A percentile compares a stretch with the other conserved stretches of the same genome.
Evolutionary conservation across 1,139 yeast species (phyloP).

Genomic region (Eremothecium gossypii): DNA sequence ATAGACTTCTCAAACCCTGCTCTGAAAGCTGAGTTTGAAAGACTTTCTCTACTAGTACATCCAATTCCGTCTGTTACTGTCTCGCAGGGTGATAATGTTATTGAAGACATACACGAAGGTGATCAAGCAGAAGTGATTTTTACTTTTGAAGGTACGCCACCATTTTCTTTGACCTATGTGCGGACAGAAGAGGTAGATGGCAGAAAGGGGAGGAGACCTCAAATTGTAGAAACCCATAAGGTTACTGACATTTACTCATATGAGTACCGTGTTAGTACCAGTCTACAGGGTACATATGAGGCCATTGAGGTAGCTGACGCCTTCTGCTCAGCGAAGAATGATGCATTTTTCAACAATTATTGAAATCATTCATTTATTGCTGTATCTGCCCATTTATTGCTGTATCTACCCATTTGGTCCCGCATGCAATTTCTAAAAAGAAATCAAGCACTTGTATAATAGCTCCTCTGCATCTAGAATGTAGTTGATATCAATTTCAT

Average conservation of each 20-base stretch:
- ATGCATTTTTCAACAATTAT: constrained; percentile 23
- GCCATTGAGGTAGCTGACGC: constrained; percentile 82
- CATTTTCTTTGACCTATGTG: constrained; percentile 49
- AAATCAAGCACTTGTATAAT: constrained; percentile 2
- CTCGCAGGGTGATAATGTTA: constrained; percentile 64
- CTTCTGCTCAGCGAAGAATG: constrained; percentile 48
- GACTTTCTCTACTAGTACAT: constrained; percentile 49
- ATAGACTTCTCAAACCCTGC: constrained; percentile 45
- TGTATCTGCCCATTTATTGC: neutral
- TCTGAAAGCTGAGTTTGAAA: constrained; percentile 32
- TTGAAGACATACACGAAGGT: constrained; percentile 84
- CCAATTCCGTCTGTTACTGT: constrained; percentile 89
- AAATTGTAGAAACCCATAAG: constrained; percentile 68
- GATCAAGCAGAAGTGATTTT: constrained; percentile 67
- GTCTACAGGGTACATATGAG: constrained; percentile 88
- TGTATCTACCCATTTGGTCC: neutral
- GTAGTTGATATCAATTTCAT: neutral
- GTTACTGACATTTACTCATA: constrained; percentile 59
- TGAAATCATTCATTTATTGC: neutral
- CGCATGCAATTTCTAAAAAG: no score
- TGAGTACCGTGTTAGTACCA: constrained; percentile 64
- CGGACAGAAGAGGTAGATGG: constrained; percentile 38
- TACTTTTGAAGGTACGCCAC: constrained; percentile 63
- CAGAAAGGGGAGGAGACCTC: constrained; percentile 32
- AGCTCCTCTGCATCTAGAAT: neutral